These are phyloP conservation scores for Clonostachys chloroleuca DNA, from an alignment of 2,329 filamentous ascomycete genomes.

Conservation along the genomic window DNA sequence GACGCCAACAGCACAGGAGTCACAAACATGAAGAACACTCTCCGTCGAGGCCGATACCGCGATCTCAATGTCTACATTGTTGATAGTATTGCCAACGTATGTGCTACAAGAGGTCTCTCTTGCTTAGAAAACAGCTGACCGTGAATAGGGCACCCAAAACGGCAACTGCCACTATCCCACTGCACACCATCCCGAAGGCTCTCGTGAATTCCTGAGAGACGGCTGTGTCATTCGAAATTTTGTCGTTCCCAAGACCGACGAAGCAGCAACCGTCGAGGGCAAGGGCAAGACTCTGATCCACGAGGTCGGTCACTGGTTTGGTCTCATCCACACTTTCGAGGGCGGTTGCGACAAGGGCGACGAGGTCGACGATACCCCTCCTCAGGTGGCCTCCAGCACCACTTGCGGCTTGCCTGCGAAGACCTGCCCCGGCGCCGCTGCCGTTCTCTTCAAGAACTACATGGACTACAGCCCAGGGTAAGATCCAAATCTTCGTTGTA, in stretches of 20 bases:
- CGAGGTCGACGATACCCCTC: conserved; percentile 32
- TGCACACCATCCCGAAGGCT: conserved; percentile 16
- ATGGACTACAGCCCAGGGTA: conserved; percentile 37
- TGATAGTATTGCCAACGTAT: conserved; percentile 12
- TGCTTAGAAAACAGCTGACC: no score
- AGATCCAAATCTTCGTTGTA: conserved; percentile 7
- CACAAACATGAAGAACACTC: conserved; percentile 31
- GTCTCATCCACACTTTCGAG: conserved; percentile 40
- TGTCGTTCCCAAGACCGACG: no score
- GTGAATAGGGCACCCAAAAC: conserved; percentile 19
- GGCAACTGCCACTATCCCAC: conserved; percentile 43
- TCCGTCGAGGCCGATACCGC: conserved; percentile 34
- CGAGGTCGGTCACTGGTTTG: conserved; percentile 44
- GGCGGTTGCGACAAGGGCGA: conserved; percentile 33
- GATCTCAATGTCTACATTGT: conserved; percentile 43
- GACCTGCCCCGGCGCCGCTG: conserved; percentile 21
- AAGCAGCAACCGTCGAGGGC: no score
- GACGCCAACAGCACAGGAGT: conserved; percentile 19
- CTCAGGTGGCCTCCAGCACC: conserved; percentile 18
- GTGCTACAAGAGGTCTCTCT: no score
- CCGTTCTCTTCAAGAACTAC: conserved; percentile 29
- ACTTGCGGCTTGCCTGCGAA: conserved; percentile 30
- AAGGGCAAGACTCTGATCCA: conserved; percentile 23
- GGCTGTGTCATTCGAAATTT: conserved; percentile 29
- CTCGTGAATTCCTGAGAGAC: conserved; percentile 26